A percentile compares a stretch with the other conserved stretches of the same genome.
Evolutionary conservation across 805 yeast species (phyloP).

Genomic region (Pichia eremophila): DNA sequence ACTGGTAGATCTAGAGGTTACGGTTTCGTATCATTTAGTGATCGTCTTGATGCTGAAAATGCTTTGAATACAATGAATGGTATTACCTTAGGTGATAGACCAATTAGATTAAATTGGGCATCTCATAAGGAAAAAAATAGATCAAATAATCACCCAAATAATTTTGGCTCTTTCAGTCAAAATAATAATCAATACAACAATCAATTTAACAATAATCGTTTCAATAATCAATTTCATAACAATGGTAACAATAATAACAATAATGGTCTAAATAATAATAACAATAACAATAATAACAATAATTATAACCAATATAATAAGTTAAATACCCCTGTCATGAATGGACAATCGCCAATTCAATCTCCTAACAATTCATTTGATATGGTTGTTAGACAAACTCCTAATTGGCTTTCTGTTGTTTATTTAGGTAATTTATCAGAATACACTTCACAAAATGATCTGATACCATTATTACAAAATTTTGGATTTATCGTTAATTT

Average conservation of each 20-base stretch:
- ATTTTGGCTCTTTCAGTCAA: slow-evolving; percentile 3
- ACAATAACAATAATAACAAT: slow-evolving; percentile 3
- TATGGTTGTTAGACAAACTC: slow-evolving; percentile 65
- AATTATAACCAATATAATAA: background rate
- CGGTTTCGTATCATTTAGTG: slow-evolving; percentile 75
- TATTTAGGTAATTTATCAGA: slow-evolving; percentile 82
- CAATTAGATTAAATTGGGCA: slow-evolving; percentile 85
- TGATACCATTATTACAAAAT: slow-evolving; percentile 63
- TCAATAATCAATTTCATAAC: slow-evolving; percentile 11
- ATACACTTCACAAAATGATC: slow-evolving; percentile 60
- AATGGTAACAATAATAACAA: slow-evolving; percentile 8
- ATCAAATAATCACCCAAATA: background rate
- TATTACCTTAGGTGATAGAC: slow-evolving; percentile 58
- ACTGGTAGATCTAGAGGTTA: slow-evolving; percentile 87
- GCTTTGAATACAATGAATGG: slow-evolving; percentile 75
- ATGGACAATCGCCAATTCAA: background rate
- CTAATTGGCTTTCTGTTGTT: slow-evolving; percentile 78
- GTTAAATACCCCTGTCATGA: background rate
- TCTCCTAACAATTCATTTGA: slow-evolving; percentile 37
- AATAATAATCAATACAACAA: background rate
- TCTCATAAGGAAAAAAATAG: slow-evolving; percentile 45
- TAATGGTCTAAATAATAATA: slow-evolving; percentile 14
- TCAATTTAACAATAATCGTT: slow-evolving; percentile 10
- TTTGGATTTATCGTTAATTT: slow-evolving; percentile 80
- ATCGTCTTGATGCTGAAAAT: slow-evolving; percentile 58